A percentile compares a stretch with the other conserved stretches of the same genome.
Conservation (phyloP, 2,329 filamentous ascomycete species). For the Fusarium brevicatenulatum region DNA sequence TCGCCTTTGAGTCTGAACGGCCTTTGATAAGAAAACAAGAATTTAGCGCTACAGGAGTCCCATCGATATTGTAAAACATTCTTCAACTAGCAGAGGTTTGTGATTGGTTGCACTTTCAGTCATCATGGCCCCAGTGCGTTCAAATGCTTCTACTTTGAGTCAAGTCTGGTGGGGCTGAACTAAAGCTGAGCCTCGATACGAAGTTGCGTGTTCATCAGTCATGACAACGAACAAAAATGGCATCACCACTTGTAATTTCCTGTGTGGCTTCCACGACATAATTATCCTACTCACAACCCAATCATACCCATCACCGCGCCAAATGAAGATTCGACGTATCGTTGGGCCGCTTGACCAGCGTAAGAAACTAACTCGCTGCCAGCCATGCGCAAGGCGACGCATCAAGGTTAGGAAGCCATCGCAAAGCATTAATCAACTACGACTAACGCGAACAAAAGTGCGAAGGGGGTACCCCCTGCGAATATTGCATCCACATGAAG, state of each 20-base stretch:
- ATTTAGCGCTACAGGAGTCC: too few species aligned
- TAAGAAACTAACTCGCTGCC: slow-evolving; percentile 39
- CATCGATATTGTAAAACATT: too few species aligned
- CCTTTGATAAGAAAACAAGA: too few species aligned
- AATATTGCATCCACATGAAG: slow-evolving; percentile 40
- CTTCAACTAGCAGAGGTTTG: neutral
- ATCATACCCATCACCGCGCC: fast-evolving
- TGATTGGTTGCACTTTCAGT: neutral
- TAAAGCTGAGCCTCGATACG: neutral
- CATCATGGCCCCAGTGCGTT: slow-evolving; percentile 2
- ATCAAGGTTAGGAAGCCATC: slow-evolving; percentile 37
- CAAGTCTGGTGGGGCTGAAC: neutral
- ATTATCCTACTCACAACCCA: fast-evolving
- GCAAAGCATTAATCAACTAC: fast-evolving
- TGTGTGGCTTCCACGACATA: fast-evolving
- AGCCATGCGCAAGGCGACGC: slow-evolving; percentile 40
- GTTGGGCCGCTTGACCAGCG: slow-evolving; percentile 44
- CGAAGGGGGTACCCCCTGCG: slow-evolving; percentile 40
- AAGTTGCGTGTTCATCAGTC: neutral
- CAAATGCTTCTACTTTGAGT: slow-evolving; percentile 19
- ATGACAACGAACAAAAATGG: fast-evolving
- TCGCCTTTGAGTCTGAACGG: too few species aligned
- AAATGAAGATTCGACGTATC: slow-evolving; percentile 9
- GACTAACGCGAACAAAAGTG: slow-evolving; percentile 28
- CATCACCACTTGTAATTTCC: fast-evolving